Base-by-base conservation (phyloP, 768 basidiomycete genomes). In the Rhizopogon vesiculosus region DNA sequence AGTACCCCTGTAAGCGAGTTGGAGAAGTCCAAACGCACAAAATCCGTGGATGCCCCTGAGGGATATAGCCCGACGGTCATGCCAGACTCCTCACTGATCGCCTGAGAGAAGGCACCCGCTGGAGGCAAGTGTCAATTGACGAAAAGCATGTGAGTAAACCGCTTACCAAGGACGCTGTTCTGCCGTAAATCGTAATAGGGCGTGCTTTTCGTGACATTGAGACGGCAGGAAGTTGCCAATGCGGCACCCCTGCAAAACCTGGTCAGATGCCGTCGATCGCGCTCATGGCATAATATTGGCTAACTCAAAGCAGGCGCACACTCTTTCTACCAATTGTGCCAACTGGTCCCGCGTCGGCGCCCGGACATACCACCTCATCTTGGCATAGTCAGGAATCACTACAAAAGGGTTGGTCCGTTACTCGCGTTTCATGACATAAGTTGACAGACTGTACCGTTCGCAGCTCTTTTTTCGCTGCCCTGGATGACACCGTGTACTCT, bases 371-470 rank as follows among this genome's bases (percentile, higher is more conserved):
- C 89, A 94, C 3, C 70, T 72, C 82, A 93, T 83, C 61, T 78
- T 82, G 31, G 90, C 78, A 60, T 91, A 87, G 66, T 92, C 91
- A 1, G 93, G 92, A 54, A 91, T 91, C 39, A 93, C 91, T 92
- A 56, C 15, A 22, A 55, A 38, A 39, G 56, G 43, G 48, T 51
- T 31, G 45, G 43, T 45, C 31, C 39, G 40, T 56, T 41, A 56
- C 44, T 25, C 51, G 55, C 16, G 15, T 43, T 18, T 33, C 19
- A 40, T 31, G 12, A 16, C 22, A 45, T 12, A n/a, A 29, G 51
- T 29, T 51, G 35, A 53, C 31, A 54, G 13, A 28, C 62, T 77
- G 56, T 62, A 87, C 89, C 83, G 65, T 93, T 93, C 2, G 85
- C 73, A 12, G 78, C 71, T 78, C 87, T 85, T 59, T 87, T 74